Base-by-base conservation (phyloP, 2,329 filamentous ascomycete genomes). In the Elsinoe necatrix region DNA sequence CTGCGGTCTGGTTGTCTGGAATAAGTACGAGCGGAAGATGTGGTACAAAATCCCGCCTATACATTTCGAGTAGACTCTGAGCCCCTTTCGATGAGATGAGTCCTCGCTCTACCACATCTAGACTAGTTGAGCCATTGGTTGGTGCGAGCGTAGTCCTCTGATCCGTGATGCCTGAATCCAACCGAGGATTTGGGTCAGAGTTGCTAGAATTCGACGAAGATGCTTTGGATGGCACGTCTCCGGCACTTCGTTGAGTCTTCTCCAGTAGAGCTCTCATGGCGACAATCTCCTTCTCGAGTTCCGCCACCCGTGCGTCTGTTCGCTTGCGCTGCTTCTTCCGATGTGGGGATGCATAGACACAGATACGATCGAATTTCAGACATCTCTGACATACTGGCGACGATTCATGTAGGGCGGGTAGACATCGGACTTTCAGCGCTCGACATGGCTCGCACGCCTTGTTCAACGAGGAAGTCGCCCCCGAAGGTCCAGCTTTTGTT, bases 21-120 rank as follows among this genome's bases (percentile, higher is more conserved):
- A 87, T 82, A 23, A 85, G 73, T 16, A 87, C 80, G 1, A 78
- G 78, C 0, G 84, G 84, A 54, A 85, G 75, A 60, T 86, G 83
- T 1, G 72, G 73, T 16, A 76, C 73, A 78, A 86, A 85, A 47
- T 77, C 72, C 12, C 77, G 75, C 35, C 75, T 79, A 67, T 86
- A 87, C 8, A 79, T 75, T 21, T 72, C 67, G 60, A 85, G 82
- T 43, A 85, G 73, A 56, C 76, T 72, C 1, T 72, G 68, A 1
- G 83, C 83, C 58, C 75, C 72, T 1, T 79, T 77, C 66, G 78
- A 72, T 2, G 77, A 79, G 29, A 87, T 66, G 39, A 86, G 63
- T 1, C 81, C 82, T 8, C 80, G 76, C 61, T 84, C 82, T 37
- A 87, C 72, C 14, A 73, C 67, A 64, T 75, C 73, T 4, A 14